These are phyloP conservation scores for Phlebiopsis flavidoalba DNA, from an alignment of 768 basidiomycete genomes.

Conservation along the genomic window DNA sequence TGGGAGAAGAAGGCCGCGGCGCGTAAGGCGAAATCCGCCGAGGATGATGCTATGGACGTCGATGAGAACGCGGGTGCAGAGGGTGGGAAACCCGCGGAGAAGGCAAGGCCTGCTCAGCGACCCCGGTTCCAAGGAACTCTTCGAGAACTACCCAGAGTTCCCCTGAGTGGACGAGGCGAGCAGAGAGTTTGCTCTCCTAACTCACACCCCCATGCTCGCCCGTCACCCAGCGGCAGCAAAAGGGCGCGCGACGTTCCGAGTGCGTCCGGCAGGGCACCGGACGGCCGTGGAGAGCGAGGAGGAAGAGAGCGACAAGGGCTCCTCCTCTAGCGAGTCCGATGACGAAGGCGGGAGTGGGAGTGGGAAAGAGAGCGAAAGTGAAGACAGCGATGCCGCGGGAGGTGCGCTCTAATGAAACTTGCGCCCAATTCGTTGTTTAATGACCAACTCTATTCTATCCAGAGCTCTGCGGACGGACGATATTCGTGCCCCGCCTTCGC, in stretches of 20 bases:
- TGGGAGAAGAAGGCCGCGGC: constrained; percentile 41
- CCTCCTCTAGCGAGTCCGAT: constrained; percentile 45
- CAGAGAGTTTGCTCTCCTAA: constrained; percentile 87
- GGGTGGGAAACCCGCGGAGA: constrained; percentile 20
- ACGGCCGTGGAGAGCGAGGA: constrained; percentile 88
- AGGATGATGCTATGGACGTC: constrained; percentile 24
- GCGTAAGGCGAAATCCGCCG: constrained; percentile 15
- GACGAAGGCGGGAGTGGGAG: constrained; percentile 31
- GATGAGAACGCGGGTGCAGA: constrained; percentile 25
- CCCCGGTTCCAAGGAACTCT: constrained; percentile 85
- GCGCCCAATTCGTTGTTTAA: not conserved
- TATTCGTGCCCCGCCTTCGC: constrained; percentile 20
- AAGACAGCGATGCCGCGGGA: constrained; percentile 42
- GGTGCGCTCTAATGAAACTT: constrained; percentile 19
- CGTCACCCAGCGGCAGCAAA: constrained; percentile 45
- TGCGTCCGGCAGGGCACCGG: constrained; percentile 37
- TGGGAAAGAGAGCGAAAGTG: constrained; percentile 27
- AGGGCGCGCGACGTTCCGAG: constrained; percentile 1
- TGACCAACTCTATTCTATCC: not conserved
- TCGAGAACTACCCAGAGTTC: constrained; percentile 86
- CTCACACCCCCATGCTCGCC: constrained; percentile 91
- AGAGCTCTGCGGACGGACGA: constrained; percentile 25
- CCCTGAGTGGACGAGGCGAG: constrained; percentile 85
- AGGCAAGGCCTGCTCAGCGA: constrained; percentile 66
- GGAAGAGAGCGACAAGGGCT: constrained; percentile 73